A percentile compares a stretch with the other conserved stretches of the same genome.
phyloP scores from a whole-genome alignment of 1,284 basidiomycete species.

The Cutaneotrichosporon dermatis region DNA sequence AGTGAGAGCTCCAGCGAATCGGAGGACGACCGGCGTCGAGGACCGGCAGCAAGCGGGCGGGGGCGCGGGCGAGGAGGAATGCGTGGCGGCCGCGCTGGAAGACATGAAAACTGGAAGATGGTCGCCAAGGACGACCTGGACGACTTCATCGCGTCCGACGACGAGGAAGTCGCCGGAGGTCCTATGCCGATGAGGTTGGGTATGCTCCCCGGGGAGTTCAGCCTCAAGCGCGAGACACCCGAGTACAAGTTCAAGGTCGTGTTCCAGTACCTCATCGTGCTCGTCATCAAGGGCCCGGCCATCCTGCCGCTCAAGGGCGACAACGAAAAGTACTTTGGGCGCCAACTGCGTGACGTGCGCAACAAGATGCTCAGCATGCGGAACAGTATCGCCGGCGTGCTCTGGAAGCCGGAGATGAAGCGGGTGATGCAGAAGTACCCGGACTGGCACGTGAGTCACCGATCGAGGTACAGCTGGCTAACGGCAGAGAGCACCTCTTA shows the following conservation, averaged over 20 bases:
- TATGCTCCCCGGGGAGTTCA: conserved; percentile 56
- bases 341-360: neutral
- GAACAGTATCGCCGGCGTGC: neutral
- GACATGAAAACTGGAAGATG: too few species aligned
- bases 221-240: conserved; percentile 62
- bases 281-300: conserved; percentile 57
- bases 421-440: conserved; percentile 63
- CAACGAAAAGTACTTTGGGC: conserved; percentile 28
- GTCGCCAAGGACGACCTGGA: neutral
- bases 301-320: conserved; percentile 27
- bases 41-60: conserved; percentile 7
- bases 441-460: neutral
- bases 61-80: too few species aligned
- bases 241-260: conserved; percentile 56
- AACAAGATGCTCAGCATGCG: neutral
- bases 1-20: conserved; percentile 38
- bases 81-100: too few species aligned
- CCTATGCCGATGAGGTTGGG: conserved; percentile 51
- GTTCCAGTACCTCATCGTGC: conserved; percentile 76
- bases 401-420: conserved; percentile 69
- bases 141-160: conserved; percentile 70
- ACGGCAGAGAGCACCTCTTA: neutral
- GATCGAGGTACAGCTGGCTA: neutral
- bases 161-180: conserved; percentile 45
- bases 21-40: conserved; percentile 30